Evolutionary conservation across 495 filamentous ascomycete genomes (phyloP).

Genomic region (Rostrohypoxylon terebratum): DNA sequence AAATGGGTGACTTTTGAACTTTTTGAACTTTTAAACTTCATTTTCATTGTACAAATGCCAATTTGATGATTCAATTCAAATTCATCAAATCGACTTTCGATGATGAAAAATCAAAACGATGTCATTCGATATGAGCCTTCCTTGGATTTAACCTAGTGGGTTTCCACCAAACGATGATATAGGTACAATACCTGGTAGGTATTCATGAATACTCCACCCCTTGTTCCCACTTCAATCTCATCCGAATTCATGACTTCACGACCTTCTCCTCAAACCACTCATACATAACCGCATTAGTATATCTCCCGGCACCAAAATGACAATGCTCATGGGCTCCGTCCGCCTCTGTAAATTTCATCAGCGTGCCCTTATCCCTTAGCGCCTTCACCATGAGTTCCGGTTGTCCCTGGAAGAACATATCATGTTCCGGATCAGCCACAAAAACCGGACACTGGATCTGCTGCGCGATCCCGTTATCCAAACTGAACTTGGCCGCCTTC

Average conservation of each 20-base stretch:
- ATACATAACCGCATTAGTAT: slow-evolving; percentile 32
- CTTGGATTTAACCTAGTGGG: not conserved
- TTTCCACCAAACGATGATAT: too few relatives aligned
- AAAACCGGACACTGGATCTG: slow-evolving; percentile 53
- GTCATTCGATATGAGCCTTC: not conserved
- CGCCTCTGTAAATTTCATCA: slow-evolving; percentile 38
- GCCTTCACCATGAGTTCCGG: slow-evolving; percentile 46
- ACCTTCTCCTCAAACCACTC: slow-evolving; percentile 40
- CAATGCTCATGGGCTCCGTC: slow-evolving; percentile 43
- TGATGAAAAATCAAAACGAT: too few relatives aligned
- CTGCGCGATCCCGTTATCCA: slow-evolving; percentile 41
- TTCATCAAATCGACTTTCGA: too few relatives aligned
- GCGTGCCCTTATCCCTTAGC: slow-evolving; percentile 47
- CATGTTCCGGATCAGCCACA: slow-evolving; percentile 49
- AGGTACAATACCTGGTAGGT: too few relatives aligned
- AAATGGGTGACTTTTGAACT: not conserved
- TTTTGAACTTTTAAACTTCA: not conserved
- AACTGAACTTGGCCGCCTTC: slow-evolving; percentile 31
- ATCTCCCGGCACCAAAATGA: slow-evolving; percentile 37
- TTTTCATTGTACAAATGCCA: not conserved
- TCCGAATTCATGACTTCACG: slow-evolving; percentile 16
- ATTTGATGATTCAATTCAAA: too few relatives aligned
- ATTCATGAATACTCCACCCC: not conserved
- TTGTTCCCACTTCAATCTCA: not conserved
- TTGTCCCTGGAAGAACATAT: slow-evolving; percentile 51